Evolutionary conservation across 495 filamentous ascomycete genomes (phyloP).

Genomic region (Daldinia bambusicola): DNA sequence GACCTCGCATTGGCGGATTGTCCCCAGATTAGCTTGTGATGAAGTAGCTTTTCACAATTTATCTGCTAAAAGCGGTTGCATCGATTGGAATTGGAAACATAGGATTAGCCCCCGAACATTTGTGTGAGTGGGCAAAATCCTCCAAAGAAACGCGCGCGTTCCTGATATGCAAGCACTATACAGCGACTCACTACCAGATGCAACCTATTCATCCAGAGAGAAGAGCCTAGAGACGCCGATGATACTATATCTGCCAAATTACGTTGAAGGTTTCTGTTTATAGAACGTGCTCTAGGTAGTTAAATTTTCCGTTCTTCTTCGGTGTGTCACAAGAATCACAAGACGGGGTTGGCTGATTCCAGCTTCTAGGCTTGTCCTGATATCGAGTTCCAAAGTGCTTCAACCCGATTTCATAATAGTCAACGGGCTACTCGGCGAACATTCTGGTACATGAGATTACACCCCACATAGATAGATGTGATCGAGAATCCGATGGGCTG

Average conservation of each 20-base stretch:
- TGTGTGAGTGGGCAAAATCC: slow-evolving; percentile 36
- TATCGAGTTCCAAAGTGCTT: slow-evolving; percentile 7
- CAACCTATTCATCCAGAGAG: slow-evolving; percentile 41
- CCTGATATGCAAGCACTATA: slow-evolving; percentile 45
- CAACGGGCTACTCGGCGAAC: slow-evolving; percentile 15
- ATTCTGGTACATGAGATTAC: slow-evolving; percentile 35
- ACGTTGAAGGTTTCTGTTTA: slow-evolving; percentile 29
- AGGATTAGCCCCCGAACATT: slow-evolving; percentile 32
- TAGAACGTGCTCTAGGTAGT: slow-evolving; percentile 20
- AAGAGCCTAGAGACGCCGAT: slow-evolving; percentile 33
- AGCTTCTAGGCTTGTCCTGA: slow-evolving; percentile 31
- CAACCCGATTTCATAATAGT: slow-evolving; percentile 26
- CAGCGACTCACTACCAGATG: slow-evolving; percentile 29
- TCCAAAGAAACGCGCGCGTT: slow-evolving; percentile 43
- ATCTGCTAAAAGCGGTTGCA: slow-evolving; percentile 45
- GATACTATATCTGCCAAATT: slow-evolving; percentile 29
- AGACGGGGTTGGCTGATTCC: slow-evolving; percentile 32
- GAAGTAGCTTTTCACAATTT: slow-evolving; percentile 37
- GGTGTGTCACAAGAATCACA: slow-evolving; percentile 33
- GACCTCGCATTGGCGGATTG: slow-evolving; percentile 44
- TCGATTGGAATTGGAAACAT: slow-evolving; percentile 43
- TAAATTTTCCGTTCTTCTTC: slow-evolving; percentile 3
- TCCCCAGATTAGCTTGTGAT: slow-evolving; percentile 42
- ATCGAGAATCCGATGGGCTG: slow-evolving; percentile 36
- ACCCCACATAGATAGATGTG: slow-evolving; percentile 41